Evolutionary conservation across 73 alveolate species (phyloP), one percentile per base, ranked within the genome.

Genomic region (Paramecium sexaurelia): DNA sequence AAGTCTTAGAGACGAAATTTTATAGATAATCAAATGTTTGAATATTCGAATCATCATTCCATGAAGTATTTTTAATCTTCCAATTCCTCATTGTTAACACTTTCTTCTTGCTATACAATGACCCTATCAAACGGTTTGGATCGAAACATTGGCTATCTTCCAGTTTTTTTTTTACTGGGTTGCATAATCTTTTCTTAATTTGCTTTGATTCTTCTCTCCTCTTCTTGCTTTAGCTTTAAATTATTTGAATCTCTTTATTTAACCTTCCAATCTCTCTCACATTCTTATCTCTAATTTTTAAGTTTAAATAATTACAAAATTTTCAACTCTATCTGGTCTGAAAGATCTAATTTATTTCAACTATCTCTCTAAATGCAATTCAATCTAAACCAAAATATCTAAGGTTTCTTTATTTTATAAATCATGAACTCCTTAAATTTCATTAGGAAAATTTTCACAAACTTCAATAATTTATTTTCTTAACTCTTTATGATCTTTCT

Each of bases 11-110:
- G 69, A 88, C 91, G 22, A 88, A 88, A 67, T 88, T 88, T 68
- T 88, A 88, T 68, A 88, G 94, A 71, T 43, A 88, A 68, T 68
- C 91, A 27, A 88, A 88, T 69, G 90, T 69, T 67, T 88, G 94
- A 88, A 78, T 37, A 78, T 78, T 36, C 17, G 29, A 37, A 15
- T 37, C 29, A 40, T 78, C 90, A 78, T 43, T 78, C 90, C 68
- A 78, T 78, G 71, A 78, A 78, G 55, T 78, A 78, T 45, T 78
- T 78, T 78, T 78, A 78, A 78, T 78, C 90, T 78, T 78, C 90
- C 43, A 78, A 40, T 78, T 78, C 90, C 32, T 78, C 75, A 78
- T 78, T 39, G 22, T 78, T 39, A 9, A 78, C 71, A 40, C 75
- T 37, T 15, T 41, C 90, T 9, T 78, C 90, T 19, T 78, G 13